Percentiles rank a stretch among this genome's conserved stretches.
These are phyloP conservation scores for Periglandula ipomoeae DNA, from an alignment of 2,329 filamentous ascomycete species.

Conservation along the genomic window DNA sequence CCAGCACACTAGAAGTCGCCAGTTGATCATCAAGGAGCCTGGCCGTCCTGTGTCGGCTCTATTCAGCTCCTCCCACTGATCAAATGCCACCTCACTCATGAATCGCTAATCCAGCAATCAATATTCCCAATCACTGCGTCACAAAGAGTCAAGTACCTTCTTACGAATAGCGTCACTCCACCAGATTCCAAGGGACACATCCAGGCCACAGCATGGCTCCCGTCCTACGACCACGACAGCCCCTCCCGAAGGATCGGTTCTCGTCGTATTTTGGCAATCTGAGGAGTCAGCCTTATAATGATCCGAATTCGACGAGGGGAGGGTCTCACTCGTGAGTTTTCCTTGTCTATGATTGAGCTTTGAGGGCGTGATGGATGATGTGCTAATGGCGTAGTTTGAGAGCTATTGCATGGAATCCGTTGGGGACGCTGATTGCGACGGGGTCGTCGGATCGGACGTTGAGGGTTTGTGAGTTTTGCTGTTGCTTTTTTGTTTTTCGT, in stretches of 20 bases:
- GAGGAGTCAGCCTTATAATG: slow-evolving; percentile 63
- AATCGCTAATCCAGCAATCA: too few species aligned
- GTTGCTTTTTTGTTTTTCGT: neutral
- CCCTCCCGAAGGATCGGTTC: slow-evolving; percentile 62
- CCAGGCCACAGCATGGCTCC: slow-evolving; percentile 27
- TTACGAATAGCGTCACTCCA: too few species aligned
- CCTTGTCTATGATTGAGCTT: slow-evolving; percentile 8
- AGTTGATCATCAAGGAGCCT: too few species aligned
- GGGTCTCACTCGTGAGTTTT: slow-evolving; percentile 46
- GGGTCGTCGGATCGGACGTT: slow-evolving; percentile 62
- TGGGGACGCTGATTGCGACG: slow-evolving; percentile 76
- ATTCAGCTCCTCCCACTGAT: too few species aligned
- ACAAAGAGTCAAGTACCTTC: too few species aligned
- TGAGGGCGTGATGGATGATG: neutral
- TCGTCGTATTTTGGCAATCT: slow-evolving; percentile 55
- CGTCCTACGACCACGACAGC: slow-evolving; percentile 37
- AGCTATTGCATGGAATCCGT: slow-evolving; percentile 81
- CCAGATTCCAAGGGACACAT: too few species aligned
- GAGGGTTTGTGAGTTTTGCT: slow-evolving; percentile 51
- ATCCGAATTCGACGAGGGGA: slow-evolving; percentile 45
- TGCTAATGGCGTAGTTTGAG: slow-evolving; percentile 51
- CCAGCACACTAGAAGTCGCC: too few species aligned
- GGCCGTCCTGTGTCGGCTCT: too few species aligned
- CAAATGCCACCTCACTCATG: too few species aligned
- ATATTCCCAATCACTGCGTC: too few species aligned